Evolutionary conservation across 768 basidiomycete species (phyloP).

Genomic region (Tricholoma matsutake): DNA sequence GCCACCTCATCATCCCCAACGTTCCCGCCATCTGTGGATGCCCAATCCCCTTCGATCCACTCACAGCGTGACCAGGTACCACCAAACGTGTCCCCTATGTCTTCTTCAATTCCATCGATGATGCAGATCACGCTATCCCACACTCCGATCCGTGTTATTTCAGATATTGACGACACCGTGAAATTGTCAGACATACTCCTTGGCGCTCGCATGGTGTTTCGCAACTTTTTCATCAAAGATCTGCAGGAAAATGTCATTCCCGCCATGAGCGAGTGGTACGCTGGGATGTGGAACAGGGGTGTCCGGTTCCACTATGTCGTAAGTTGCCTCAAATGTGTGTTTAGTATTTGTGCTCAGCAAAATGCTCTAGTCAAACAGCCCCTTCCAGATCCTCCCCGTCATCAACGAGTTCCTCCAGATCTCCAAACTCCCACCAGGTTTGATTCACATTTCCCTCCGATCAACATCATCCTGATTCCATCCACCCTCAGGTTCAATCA

Average conservation of each 20-base stretch:
- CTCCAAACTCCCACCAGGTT: slow-evolving; percentile 65
- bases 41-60: background rate
- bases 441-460: background rate
- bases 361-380: slow-evolving; percentile 67
- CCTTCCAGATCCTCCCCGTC: slow-evolving; percentile 79
- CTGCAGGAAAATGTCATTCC: slow-evolving; percentile 75
- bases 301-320: slow-evolving; percentile 89
- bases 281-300: slow-evolving; percentile 61
- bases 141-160: slow-evolving; percentile 74
- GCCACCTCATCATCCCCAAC: slow-evolving; percentile 8
- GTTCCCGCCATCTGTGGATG: slow-evolving; percentile 3
- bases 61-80: background rate
- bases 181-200: slow-evolving; percentile 74
- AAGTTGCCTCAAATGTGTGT: slow-evolving; percentile 27
- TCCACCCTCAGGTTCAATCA: slow-evolving; percentile 56
- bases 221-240: slow-evolving; percentile 89
- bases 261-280: slow-evolving; percentile 82
- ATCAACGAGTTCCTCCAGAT: slow-evolving; percentile 71
- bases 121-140: slow-evolving; percentile 52
- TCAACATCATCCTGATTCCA: background rate
- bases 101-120: slow-evolving; percentile 16
- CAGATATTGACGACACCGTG: slow-evolving; percentile 93
- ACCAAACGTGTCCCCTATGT: too few relatives aligned
- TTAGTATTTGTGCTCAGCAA: background rate
- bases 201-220: slow-evolving; percentile 80